A percentile compares a stretch with the other conserved stretches of the same genome.
phyloP scores from a whole-genome alignment of 805 yeast species.

The Ogataea corticis region DNA sequence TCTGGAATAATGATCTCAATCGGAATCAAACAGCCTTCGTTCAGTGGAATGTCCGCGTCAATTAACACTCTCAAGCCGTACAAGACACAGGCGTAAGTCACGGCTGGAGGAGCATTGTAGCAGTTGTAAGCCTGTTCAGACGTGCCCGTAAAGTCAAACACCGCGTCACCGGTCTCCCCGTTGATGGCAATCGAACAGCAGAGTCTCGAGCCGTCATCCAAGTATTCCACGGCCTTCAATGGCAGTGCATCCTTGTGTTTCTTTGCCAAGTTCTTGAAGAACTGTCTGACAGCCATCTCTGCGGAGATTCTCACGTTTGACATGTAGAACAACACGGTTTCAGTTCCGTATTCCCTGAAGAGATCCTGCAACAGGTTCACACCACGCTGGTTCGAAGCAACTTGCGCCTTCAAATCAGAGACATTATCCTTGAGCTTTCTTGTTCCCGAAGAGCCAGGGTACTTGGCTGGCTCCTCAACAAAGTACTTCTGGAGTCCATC shows the following conservation, averaged over 20 bases:
- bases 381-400: constrained; percentile 53
- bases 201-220: constrained; percentile 58
- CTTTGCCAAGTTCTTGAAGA: constrained; percentile 38
- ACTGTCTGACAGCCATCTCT: constrained; percentile 43
- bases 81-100: constrained; percentile 53
- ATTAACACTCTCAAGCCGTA: constrained; percentile 51
- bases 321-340: constrained; percentile 47
- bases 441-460: constrained; percentile 55
- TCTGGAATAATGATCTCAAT: constrained; percentile 32
- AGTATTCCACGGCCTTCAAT: constrained; percentile 45
- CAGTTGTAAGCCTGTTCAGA: constrained; percentile 53
- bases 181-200: constrained; percentile 42
- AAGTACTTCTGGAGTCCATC: constrained; percentile 47
- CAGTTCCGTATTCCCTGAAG: constrained; percentile 43
- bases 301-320: constrained; percentile 45
- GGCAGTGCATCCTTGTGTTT: constrained; percentile 37
- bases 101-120: constrained; percentile 56
- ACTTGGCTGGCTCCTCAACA: constrained; percentile 48
- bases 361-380: constrained; percentile 43
- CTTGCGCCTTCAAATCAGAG: constrained; percentile 48
- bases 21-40: constrained; percentile 49
- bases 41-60: constrained; percentile 53
- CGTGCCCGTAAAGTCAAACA: constrained; percentile 53
- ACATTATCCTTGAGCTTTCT: constrained; percentile 54
- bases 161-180: constrained; percentile 42